A percentile compares a stretch with the other conserved stretches of the same genome.
phyloP scores from a whole-genome alignment of 163 green algal species.

The Chloroidium sp. region DNA sequence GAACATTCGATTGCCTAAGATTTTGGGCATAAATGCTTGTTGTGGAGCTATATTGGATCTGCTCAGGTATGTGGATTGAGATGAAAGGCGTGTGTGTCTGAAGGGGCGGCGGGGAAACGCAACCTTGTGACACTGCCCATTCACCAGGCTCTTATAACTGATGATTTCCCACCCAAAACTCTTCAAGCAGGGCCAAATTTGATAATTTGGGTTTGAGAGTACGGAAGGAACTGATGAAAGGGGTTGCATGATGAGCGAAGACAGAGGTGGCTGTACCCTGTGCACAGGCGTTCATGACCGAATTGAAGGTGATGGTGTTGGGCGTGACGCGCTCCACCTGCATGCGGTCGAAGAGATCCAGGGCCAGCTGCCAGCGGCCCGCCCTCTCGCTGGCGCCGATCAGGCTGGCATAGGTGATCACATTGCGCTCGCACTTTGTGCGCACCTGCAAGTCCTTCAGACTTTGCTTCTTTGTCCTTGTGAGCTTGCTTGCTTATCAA shows the following conservation, averaged over 20 bases:
- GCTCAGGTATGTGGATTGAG: too few species aligned
- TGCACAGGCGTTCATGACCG: conserved; percentile 65
- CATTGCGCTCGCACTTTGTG: conserved; percentile 57
- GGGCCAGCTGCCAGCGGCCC: conserved; percentile 61
- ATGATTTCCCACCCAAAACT: background rate
- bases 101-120: too few species aligned
- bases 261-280: conserved; percentile 30
- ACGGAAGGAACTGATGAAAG: background rate
- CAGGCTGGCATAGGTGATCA: conserved; percentile 66
- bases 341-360: conserved; percentile 47
- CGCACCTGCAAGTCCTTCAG: conserved; percentile 34
- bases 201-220: background rate
- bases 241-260: too few species aligned
- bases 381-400: conserved; percentile 56
- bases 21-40: background rate
- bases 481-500: background rate
- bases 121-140: too few species aligned
- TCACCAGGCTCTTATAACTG: background rate
- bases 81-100: too few species aligned
- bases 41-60: background rate
- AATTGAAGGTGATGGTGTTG: conserved; percentile 74
- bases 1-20: background rate
- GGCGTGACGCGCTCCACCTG: conserved; percentile 48
- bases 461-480: background rate
- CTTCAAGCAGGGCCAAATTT: background rate